phyloP scores from a whole-genome alignment of 192 early-diverging fungal species.

The Mortierella claussenii region DNA sequence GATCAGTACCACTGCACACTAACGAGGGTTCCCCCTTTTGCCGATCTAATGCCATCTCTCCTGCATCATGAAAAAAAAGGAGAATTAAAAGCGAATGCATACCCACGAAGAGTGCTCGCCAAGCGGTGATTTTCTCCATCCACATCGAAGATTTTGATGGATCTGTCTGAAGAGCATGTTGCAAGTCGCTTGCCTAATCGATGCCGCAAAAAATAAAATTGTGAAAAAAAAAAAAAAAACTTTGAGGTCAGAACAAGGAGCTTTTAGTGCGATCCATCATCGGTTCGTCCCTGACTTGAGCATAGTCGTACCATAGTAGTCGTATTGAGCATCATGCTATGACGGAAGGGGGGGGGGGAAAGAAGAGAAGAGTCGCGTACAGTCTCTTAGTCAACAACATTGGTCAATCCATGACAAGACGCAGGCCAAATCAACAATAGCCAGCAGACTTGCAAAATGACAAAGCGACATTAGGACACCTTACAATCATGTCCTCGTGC shows the following conservation, averaged over 20 bases:
- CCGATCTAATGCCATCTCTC: no score
- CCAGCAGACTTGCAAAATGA: neutral
- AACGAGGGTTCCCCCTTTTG: no score
- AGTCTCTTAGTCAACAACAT: neutral
- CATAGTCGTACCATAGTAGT: conserved; percentile 60
- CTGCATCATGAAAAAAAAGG: no score
- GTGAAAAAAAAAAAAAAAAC: no score
- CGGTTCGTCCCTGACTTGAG: neutral
- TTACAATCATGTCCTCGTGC: conserved; percentile 91
- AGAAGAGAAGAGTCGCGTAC: neutral
- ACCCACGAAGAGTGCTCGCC: conserved; percentile 80
- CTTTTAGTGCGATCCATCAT: neutral
- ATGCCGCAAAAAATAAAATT: conserved; percentile 25
- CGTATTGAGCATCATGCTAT: conserved; percentile 72
- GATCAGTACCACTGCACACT: no score
- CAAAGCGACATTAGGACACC: conserved; percentile 6
- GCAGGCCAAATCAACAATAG: neutral
- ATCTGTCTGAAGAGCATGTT: conserved; percentile 96
- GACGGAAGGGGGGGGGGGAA: neutral
- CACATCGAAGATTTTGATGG: conserved; percentile 93
- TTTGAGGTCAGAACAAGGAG: no score
- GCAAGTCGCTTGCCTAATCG: conserved; percentile 87
- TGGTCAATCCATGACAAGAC: no score
- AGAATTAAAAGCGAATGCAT: no score
- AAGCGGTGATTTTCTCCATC: conserved; percentile 76